phyloP scores from a whole-genome alignment of 805 yeast species.

The Spathaspora hagerdaliae region DNA sequence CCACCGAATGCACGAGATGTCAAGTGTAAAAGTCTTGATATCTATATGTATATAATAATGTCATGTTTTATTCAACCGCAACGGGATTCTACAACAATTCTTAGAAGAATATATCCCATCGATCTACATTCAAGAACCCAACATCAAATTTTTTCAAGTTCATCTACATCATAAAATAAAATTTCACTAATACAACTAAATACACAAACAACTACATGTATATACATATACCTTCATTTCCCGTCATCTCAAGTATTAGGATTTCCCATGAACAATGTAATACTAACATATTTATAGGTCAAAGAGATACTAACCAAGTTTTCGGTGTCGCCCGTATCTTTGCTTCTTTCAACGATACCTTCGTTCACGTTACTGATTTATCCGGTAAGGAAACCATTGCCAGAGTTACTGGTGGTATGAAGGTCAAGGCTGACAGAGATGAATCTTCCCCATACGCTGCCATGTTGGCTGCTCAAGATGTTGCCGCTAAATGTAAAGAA shows the following conservation, averaged over 20 bases:
- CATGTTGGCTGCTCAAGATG: slow-evolving; percentile 99
- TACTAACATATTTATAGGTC: slow-evolving; percentile 18
- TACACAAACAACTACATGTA: not conserved
- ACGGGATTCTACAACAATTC: too few relatives aligned
- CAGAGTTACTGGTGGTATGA: slow-evolving; percentile 99
- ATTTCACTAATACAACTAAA: not conserved
- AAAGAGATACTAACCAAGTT: slow-evolving; percentile 88
- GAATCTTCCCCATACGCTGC: slow-evolving; percentile 99
- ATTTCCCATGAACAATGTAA: not conserved
- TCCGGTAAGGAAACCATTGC: slow-evolving; percentile 99
- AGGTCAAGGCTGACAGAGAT: slow-evolving; percentile 99
- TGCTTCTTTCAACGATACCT: slow-evolving; percentile 99
- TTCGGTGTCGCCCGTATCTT: slow-evolving; percentile 99
- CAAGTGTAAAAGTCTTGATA: too few relatives aligned
- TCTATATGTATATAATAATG: too few relatives aligned
- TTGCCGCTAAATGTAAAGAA: slow-evolving; percentile 97
- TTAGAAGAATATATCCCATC: too few relatives aligned
- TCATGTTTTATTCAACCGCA: too few relatives aligned
- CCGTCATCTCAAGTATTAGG: too few relatives aligned
- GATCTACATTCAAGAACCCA: too few relatives aligned
- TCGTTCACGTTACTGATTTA: slow-evolving; percentile 98
- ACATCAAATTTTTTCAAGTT: not conserved
- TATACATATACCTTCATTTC: not conserved
- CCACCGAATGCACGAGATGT: too few relatives aligned
- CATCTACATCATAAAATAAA: not conserved